These are phyloP conservation scores for Parathielavia hyrcaniae DNA, from an alignment of 495 filamentous ascomycete species.

Conservation along the genomic window DNA sequence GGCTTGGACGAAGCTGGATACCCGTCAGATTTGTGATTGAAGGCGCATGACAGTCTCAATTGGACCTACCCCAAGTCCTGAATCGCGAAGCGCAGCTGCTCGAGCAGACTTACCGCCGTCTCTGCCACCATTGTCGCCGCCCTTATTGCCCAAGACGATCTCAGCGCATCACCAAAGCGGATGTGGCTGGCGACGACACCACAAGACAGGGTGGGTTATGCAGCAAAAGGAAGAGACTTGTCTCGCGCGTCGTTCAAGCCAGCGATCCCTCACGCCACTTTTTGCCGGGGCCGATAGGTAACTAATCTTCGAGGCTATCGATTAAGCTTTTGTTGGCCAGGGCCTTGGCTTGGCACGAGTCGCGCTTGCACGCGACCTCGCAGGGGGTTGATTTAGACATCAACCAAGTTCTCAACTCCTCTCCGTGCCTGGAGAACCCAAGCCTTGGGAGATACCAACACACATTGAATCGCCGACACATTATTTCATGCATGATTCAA, in stretches of 20 bases:
- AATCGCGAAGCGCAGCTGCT: slow-evolving; percentile 21
- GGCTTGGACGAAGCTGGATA: slow-evolving; percentile 11
- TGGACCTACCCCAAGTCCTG: slow-evolving; percentile 13
- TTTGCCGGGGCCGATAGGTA: not conserved
- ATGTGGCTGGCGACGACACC: not conserved
- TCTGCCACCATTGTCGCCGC: slow-evolving; percentile 17
- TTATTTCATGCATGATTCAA: not conserved
- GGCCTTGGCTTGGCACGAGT: slow-evolving; percentile 3
- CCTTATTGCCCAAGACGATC: not conserved
- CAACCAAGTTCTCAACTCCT: too few relatives aligned
- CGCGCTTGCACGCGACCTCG: not conserved
- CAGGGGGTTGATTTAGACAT: too few relatives aligned
- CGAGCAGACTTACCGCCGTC: slow-evolving; percentile 12
- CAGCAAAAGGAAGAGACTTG: not conserved
- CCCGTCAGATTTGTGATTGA: not conserved
- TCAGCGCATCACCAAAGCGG: not conserved
- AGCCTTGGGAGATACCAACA: not conserved
- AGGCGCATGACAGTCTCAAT: not conserved
- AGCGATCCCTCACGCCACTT: slow-evolving; percentile 16
- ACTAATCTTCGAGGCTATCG: too few relatives aligned
- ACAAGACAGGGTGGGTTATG: not conserved
- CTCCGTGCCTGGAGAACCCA: too few relatives aligned
- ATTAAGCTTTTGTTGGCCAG: not conserved
- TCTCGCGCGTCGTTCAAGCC: not conserved
- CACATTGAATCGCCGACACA: too few relatives aligned